Evolutionary conservation across 73 alveolate genomes (phyloP).

Genomic region (Paramecium sonneborni): DNA sequence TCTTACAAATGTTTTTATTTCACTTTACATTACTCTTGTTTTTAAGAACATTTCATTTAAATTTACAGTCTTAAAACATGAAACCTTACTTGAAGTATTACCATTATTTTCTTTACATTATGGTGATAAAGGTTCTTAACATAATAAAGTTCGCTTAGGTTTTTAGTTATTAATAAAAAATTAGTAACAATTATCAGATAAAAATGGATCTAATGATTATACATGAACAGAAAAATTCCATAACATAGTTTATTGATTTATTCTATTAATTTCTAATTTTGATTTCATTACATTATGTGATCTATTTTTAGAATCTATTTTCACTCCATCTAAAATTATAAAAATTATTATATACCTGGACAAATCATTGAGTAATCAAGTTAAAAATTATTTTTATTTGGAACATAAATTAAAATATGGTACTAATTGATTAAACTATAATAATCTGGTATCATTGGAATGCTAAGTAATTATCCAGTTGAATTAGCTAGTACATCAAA

Average conservation of each 20-base stretch:
- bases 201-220: slow-evolving; percentile 42
- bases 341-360: not conserved
- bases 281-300: slow-evolving; percentile 34
- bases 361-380: slow-evolving; percentile 18
- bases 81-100: not conserved
- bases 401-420: slow-evolving; percentile 43
- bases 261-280: slow-evolving; percentile 49
- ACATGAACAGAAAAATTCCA: slow-evolving; percentile 57
- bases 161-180: slow-evolving; percentile 39
- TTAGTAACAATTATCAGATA: slow-evolving; percentile 31
- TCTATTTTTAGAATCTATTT: slow-evolving; percentile 19
- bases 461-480: slow-evolving; percentile 22
- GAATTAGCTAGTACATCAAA: slow-evolving; percentile 52
- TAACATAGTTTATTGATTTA: not conserved
- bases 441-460: slow-evolving; percentile 49
- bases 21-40: slow-evolving; percentile 40
- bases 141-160: not conserved
- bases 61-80: not conserved
- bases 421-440: slow-evolving; percentile 3
- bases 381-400: slow-evolving; percentile 24
- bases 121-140: slow-evolving; percentile 56
- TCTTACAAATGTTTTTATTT: slow-evolving; percentile 3
- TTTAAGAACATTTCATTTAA: slow-evolving; percentile 28
- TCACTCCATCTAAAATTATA: not conserved
- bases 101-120: slow-evolving; percentile 26